Evolutionary conservation across 208 protist species (phyloP), one percentile per base, ranked within the genome.

Genomic region (Phytomonas francai): DNA sequence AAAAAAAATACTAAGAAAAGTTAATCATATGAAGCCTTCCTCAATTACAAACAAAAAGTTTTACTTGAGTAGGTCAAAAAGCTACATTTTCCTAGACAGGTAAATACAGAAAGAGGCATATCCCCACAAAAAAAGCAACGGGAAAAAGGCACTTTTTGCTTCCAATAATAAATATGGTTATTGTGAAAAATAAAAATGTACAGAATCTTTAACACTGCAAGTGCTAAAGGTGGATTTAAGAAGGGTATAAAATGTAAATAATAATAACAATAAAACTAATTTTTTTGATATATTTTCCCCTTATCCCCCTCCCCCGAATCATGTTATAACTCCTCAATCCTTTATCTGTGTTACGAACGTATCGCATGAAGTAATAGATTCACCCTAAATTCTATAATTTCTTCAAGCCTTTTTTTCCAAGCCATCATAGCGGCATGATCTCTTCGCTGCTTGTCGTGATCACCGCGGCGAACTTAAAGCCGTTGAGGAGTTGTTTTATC

Each of bases 281-380:
- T 3, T 30, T 22, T 6, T 36, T 68, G 14, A 34, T 16, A 68
- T 32, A 65, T 33, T 77, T 63, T 60, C 64, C 58, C 65, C 33
- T 71, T 51, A 54, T 69, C 19, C 51, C 16, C 8, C 3, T 3
- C 8, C 8, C 8, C 8, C 3, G 5, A 59, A 59, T 59, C 3
- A 3, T 33, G 56, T 59, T 8, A 3, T 8, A 59, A 59, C 29
- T 11, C 5, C 5, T 59, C 33, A 36, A 11, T 36, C 33, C 33
- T 36, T 36, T 11, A 8, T 8, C 8, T 36, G 33, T 36, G 8
- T 36, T 36, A 8, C 8, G 33, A 36, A 8, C 8, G 3, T 36
- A 36, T 36, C 3, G 8, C 8, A 36, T 3, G 8, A 36, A 8
- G 33, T 11, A 36, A 36, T 36, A 36, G 8, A 36, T 36, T 36